Evolutionary conservation across 768 basidiomycete genomes (phyloP), one percentile per base, ranked within the genome.

Genomic region (Hebeloma cylindrosporum): DNA sequence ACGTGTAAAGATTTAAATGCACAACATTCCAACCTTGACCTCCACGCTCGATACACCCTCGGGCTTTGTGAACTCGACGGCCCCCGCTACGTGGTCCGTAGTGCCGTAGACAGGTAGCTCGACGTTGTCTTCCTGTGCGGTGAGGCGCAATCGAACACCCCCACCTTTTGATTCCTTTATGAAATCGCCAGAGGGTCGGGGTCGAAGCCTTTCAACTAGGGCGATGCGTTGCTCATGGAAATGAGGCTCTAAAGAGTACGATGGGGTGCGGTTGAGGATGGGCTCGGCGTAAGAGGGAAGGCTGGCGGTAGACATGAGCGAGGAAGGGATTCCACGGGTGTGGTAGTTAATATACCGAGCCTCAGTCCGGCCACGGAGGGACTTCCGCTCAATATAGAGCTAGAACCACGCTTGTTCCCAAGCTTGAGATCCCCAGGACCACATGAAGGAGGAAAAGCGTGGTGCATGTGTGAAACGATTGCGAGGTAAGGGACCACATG

Each of bases 41-140:
- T 87, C 83, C 26, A 87, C 80, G 13, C 74, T 74, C 2, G 72
- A 72, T 17, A 87, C 64, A 20, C 72, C 72, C 9, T 82, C 80
- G 1, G 69, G 64, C 62, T 80, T 85, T 36, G 60, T 53, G 14
- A 86, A 56, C 16, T 81, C 77, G 10, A 88, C 65, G 1, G 58
- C 61, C 3, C 86, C 86, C 52, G 78, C 74, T 13, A 87, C 72
- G 17, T 61, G 56, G 2, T 72, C 72, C 6, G 70, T 74, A 25
- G 63, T 52, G 3, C 79, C 79, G 58, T 86, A 87, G 8, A 75
- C 68, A 2, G 86, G 86, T n/a, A 82, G 54, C 5, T 60, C 56
- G 5, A 61, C 64, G 22, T 73, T 71, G 29, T 74, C 68, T 39
- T 80, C 72, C 58, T 85, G 84, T 8, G 70, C 74, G 13, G 50